Evolutionary conservation across 371 early-diverging fungal species (phyloP).

Genomic region (Rhizopus sp.): DNA sequence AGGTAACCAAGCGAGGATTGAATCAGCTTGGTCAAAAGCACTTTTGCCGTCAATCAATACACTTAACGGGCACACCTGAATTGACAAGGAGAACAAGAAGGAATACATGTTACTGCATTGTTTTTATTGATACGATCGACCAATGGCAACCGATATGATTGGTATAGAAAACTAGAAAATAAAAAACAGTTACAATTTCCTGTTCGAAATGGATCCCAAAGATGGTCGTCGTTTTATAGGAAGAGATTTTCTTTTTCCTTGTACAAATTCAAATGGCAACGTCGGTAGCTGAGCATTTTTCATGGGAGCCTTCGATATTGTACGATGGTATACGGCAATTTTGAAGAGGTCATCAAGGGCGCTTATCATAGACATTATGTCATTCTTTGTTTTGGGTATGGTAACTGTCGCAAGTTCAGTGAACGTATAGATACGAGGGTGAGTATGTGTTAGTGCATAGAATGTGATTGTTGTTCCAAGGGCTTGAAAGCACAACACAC

Average conservation of each 20-base stretch:
- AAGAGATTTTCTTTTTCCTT: slow-evolving; percentile 7
- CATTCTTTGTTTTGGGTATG: slow-evolving; percentile 9
- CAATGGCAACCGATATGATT: too few relatives aligned
- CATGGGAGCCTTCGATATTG: not conserved
- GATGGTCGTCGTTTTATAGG: not conserved
- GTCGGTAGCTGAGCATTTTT: not conserved
- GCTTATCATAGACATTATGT: slow-evolving; percentile 8
- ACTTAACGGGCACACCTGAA: too few relatives aligned
- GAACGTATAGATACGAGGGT: slow-evolving; percentile 5
- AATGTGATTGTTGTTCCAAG: slow-evolving; percentile 13
- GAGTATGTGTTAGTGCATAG: slow-evolving; percentile 3
- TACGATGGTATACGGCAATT: slow-evolving; percentile 7
- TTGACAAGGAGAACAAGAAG: too few relatives aligned
- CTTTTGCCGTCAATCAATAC: too few relatives aligned
- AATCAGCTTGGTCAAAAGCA: too few relatives aligned
- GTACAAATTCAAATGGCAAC: slow-evolving; percentile 7
- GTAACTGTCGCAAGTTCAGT: slow-evolving; percentile 4
- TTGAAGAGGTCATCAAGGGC: slow-evolving; percentile 7
- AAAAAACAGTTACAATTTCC: too few relatives aligned
- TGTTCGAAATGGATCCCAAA: slow-evolving; percentile 3
- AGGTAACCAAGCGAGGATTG: too few relatives aligned
- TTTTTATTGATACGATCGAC: too few relatives aligned
- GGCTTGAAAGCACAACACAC: slow-evolving; percentile 12
- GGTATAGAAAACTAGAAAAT: too few relatives aligned
- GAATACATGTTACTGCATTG: too few relatives aligned